A percentile compares a stretch with the other conserved stretches of the same genome.
These are phyloP conservation scores for Pichia inconspicua DNA, from an alignment of 1,139 yeast species.

Conservation along the genomic window DNA sequence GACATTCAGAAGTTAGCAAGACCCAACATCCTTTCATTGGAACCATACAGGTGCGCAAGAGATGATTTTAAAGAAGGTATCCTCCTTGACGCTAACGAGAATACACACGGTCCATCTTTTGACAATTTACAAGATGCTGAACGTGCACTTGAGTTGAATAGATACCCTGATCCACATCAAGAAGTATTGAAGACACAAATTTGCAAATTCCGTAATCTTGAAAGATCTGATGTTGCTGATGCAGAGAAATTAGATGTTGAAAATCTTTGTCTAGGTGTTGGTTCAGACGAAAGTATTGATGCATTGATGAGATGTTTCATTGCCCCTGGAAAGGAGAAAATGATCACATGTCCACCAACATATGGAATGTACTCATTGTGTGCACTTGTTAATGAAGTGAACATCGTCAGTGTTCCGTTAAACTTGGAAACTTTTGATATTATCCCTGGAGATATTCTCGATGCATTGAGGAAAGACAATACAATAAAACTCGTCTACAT, in stretches of 20 bases:
- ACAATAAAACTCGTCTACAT: constrained; percentile 66
- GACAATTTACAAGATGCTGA: constrained; percentile 33
- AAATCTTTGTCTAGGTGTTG: constrained; percentile 89
- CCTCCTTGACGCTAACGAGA: constrained; percentile 90
- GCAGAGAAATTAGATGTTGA: constrained; percentile 41
- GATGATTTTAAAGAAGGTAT: constrained; percentile 86
- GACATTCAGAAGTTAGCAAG: constrained; percentile 58
- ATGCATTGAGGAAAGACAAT: constrained; percentile 48
- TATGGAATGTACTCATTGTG: constrained; percentile 95
- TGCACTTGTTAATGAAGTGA: constrained; percentile 83
- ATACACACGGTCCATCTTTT: constrained; percentile 85
- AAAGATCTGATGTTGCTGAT: constrained; percentile 14
- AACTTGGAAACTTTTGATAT: constrained; percentile 58
- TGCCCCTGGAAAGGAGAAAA: constrained; percentile 71
- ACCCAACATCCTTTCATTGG: constrained; percentile 72
- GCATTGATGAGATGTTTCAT: constrained; percentile 80
- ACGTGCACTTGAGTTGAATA: constrained; percentile 48
- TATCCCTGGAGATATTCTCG: constrained; percentile 47
- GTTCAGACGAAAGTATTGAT: constrained; percentile 95
- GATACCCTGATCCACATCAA: constrained; percentile 98
- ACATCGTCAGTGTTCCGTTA: constrained; percentile 63
- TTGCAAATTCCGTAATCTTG: constrained; percentile 59
- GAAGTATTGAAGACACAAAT: constrained; percentile 64
- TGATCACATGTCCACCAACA: constrained; percentile 88
- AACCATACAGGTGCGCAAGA: constrained; percentile 93